A percentile compares a stretch with the other conserved stretches of the same genome.
Evolutionary conservation across 2,329 filamentous ascomycete genomes (phyloP).

Genomic region (Fusarium globosum): DNA sequence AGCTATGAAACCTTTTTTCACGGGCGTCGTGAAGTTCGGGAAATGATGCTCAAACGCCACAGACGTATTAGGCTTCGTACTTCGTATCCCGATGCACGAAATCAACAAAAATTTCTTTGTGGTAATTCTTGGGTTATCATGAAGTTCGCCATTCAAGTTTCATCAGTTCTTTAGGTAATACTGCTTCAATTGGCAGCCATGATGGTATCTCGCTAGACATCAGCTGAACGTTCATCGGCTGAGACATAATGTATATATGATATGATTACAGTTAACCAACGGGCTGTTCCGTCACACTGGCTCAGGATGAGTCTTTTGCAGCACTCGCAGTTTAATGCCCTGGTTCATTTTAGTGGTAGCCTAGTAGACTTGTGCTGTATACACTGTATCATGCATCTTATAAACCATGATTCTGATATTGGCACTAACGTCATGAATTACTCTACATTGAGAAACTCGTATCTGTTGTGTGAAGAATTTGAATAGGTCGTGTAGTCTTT

Average conservation of each 20-base stretch:
- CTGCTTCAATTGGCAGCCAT: not conserved
- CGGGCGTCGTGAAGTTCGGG: not conserved
- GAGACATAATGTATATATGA: not conserved
- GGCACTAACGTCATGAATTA: accelerated
- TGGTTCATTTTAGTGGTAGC: not conserved
- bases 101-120: accelerated
- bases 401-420: not conserved
- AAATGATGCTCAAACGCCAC: not conserved
- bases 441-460: not conserved
- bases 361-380: not conserved
- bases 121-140: not conserved
- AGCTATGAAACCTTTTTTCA: not conserved
- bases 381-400: not conserved
- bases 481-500: not conserved
- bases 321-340: not conserved
- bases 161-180: not conserved
- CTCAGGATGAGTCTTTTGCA: too few species aligned
- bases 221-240: too few species aligned
- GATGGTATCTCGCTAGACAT: not conserved
- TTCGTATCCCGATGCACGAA: not conserved
- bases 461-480: not conserved
- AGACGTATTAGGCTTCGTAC: not conserved
- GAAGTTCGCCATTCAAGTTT: too few species aligned
- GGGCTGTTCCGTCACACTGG: accelerated
- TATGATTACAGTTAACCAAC: not conserved